These are phyloP conservation scores for Paecilomyces sp. DNA, from an alignment of 2,329 filamentous ascomycete genomes.

Conservation along the genomic window DNA sequence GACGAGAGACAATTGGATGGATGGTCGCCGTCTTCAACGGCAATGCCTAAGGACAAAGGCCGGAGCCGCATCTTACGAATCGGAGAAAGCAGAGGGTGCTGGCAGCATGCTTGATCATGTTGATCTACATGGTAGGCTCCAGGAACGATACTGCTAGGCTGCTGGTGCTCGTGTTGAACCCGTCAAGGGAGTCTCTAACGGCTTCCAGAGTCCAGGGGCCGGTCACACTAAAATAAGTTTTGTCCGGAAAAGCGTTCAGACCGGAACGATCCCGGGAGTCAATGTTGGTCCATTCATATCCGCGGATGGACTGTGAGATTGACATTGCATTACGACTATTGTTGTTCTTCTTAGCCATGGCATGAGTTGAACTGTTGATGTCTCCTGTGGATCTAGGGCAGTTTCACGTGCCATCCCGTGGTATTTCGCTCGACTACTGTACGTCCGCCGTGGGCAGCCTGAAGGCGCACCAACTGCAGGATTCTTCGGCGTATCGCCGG, in stretches of 20 bases:
- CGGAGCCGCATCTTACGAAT: neutral
- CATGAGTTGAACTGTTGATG: too few relatives aligned
- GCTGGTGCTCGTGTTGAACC: neutral
- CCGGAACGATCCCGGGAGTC: neutral
- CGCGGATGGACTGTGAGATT: too few relatives aligned
- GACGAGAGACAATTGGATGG: neutral
- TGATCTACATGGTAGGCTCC: neutral
- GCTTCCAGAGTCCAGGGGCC: neutral
- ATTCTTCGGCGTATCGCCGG: neutral
- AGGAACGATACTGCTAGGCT: neutral
- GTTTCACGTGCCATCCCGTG: neutral
- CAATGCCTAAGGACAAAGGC: neutral
- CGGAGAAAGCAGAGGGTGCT: neutral
- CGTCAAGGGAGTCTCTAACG: neutral
- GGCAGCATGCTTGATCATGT: neutral
- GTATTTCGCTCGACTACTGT: neutral
- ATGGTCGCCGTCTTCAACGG: neutral
- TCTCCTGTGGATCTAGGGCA: neutral
- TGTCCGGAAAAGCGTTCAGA: neutral
- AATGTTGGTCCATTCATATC: neutral
- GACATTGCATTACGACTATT: too few relatives aligned
- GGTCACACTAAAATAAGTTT: neutral
- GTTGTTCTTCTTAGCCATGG: too few relatives aligned
- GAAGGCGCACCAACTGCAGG: neutral
- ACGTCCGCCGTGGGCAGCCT: neutral